A percentile compares a stretch with the other conserved stretches of the same genome.
Conservation (phyloP, 805 yeast species). For the Kurtzmaniella fragi region DNA sequence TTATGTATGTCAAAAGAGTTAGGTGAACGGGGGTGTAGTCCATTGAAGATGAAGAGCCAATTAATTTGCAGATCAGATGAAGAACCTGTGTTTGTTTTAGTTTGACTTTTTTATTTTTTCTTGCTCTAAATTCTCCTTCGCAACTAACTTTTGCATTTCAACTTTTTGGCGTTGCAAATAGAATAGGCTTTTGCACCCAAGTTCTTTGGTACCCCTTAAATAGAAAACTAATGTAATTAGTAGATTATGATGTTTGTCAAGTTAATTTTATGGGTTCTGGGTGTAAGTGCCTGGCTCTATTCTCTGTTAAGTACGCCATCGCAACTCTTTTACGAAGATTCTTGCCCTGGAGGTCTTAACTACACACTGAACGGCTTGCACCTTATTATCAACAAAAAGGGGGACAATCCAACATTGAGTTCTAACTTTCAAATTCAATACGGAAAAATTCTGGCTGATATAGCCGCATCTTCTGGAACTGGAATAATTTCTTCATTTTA, state of each 20-base stretch:
- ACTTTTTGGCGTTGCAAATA: constrained; percentile 2
- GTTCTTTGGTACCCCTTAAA: too few species aligned
- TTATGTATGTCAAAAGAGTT: constrained; percentile 2
- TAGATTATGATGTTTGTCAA: not conserved
- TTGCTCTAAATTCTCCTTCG: too few species aligned
- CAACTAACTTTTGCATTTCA: too few species aligned
- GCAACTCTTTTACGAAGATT: constrained; percentile 2
- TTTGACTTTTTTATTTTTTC: not conserved
- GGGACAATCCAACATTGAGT: constrained; percentile 28
- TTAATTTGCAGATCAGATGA: not conserved
- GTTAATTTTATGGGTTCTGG: constrained; percentile 5
- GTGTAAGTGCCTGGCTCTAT: not conserved
- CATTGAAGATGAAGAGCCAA: not conserved
- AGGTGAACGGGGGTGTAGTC: constrained; percentile 2
- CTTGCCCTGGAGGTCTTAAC: constrained; percentile 7
- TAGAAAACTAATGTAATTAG: not conserved
- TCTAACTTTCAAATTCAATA: constrained; percentile 27
- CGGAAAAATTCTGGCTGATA: constrained; percentile 34
- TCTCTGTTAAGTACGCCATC: not conserved
- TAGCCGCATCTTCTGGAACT: constrained; percentile 25
- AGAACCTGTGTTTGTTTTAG: not conserved
- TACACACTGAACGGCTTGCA: constrained; percentile 7
- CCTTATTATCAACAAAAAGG: constrained; percentile 14
- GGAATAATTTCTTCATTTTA: constrained; percentile 38
- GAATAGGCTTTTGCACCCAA: constrained; percentile 1